Evolutionary conservation across 768 basidiomycete genomes (phyloP).

Genomic region (Leucocoprinus sp.): DNA sequence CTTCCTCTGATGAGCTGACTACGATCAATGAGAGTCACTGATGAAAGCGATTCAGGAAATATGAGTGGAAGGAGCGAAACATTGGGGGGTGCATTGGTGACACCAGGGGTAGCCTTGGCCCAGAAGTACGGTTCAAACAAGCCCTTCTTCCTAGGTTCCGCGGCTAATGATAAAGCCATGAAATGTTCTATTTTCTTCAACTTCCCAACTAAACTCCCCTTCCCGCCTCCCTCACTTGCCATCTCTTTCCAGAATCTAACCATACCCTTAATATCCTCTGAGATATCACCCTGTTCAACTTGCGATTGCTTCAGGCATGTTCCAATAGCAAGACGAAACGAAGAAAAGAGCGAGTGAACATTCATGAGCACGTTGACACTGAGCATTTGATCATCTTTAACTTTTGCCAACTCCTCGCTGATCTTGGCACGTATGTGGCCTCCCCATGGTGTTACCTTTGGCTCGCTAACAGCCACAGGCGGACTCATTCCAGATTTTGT

Average conservation of each 20-base stretch:
- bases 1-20: conserved; percentile 56
- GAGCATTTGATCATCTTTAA: conserved; percentile 38
- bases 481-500: conserved; percentile 17
- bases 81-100: conserved; percentile 12
- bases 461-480: conserved; percentile 28
- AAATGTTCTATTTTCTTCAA: conserved; percentile 73
- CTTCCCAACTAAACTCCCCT: conserved; percentile 39
- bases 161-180: conserved; percentile 66
- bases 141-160: conserved; percentile 67
- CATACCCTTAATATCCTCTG: conserved; percentile 41
- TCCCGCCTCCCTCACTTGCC: conserved; percentile 30
- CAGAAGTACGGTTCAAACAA: conserved; percentile 75
- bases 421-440: conserved; percentile 45
- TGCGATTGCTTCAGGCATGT: conserved; percentile 38
- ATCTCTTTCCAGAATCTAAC: conserved; percentile 50
- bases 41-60: conserved; percentile 69
- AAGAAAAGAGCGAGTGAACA: conserved; percentile 43
- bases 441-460: conserved; percentile 60
- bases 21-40: conserved; percentile 61
- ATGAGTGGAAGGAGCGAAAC: conserved; percentile 54
- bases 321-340: conserved; percentile 39
- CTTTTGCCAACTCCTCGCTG: conserved; percentile 37
- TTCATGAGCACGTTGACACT: conserved; percentile 30
- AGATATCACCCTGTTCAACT: conserved; percentile 29
- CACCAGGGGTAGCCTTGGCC: conserved; percentile 31